Conservation (phyloP, 805 yeast genomes). For the Wickerhamomyces subpelliculosus region DNA sequence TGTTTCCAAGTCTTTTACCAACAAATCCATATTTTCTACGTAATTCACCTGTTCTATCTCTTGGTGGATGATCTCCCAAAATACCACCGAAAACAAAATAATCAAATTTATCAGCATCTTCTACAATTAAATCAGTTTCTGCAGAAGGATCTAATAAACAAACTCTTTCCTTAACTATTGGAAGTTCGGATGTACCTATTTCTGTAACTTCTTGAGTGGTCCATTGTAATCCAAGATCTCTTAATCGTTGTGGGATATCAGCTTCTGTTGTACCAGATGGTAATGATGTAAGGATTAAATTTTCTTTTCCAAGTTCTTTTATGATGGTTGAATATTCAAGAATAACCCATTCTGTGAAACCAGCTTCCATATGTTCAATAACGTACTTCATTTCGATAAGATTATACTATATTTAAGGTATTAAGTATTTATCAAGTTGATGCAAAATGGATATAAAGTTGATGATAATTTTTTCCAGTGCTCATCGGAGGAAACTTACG, state of each 20-base stretch:
- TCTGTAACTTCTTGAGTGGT: constrained; percentile 66
- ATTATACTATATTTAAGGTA: background rate
- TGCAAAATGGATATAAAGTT: too few relatives aligned
- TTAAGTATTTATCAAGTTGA: too few relatives aligned
- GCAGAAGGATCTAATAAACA: constrained; percentile 92
- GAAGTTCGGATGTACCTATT: constrained; percentile 24
- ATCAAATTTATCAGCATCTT: constrained; percentile 60
- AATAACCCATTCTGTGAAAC: constrained; percentile 93
- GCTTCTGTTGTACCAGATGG: constrained; percentile 52
- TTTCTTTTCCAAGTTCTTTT: constrained; percentile 72
- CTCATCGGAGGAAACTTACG: background rate
- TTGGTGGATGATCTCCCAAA: constrained; percentile 84
- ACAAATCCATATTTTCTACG: constrained; percentile 73
- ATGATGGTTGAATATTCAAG: constrained; percentile 82
- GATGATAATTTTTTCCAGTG: background rate
- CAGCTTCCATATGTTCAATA: constrained; percentile 96
- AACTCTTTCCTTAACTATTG: constrained; percentile 49
- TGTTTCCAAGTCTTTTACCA: constrained; percentile 79
- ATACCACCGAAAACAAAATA: constrained; percentile 96
- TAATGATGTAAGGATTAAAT: constrained; percentile 70
- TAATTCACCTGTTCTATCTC: constrained; percentile 90
- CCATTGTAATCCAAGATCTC: constrained; percentile 68
- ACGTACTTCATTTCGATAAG: constrained; percentile 65
- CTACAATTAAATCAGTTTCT: constrained; percentile 60
- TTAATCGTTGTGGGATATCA: constrained; percentile 58